Evolutionary conservation across 1,139 yeast genomes (phyloP).

Genomic region (Tardiomyces digboiensis): DNA sequence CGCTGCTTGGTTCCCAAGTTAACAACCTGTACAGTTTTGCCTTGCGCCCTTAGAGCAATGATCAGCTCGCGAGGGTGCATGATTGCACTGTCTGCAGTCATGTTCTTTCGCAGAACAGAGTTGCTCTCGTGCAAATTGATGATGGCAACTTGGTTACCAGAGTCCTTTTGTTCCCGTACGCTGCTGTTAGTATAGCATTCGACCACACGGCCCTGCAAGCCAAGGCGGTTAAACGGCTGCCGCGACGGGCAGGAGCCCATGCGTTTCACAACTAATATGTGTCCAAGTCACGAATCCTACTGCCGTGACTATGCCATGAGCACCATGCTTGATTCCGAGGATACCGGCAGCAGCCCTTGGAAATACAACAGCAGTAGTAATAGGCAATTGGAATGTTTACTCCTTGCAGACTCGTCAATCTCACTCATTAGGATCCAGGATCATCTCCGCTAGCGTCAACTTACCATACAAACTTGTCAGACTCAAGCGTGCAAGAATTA

Average conservation of each 20-base stretch:
- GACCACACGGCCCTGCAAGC: background rate
- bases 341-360: too few relatives aligned
- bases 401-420: too few relatives aligned
- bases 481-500: slow-evolving; percentile 88
- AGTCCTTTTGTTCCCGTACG: slow-evolving; percentile 68
- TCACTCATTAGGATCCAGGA: too few relatives aligned
- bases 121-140: slow-evolving; percentile 72
- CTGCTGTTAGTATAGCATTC: slow-evolving; percentile 36
- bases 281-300: too few relatives aligned
- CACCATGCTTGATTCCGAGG: too few relatives aligned
- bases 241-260: background rate
- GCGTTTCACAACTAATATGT: background rate
- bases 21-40: slow-evolving; percentile 91
- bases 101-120: slow-evolving; percentile 73
- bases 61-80: slow-evolving; percentile 89
- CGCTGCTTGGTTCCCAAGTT: slow-evolving; percentile 83
- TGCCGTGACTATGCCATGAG: too few relatives aligned
- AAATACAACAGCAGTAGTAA: too few relatives aligned
- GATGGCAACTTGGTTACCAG: slow-evolving; percentile 81
- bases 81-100: slow-evolving; percentile 97
- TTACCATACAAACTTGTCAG: slow-evolving; percentile 69
- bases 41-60: slow-evolving; percentile 91
- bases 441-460: too few relatives aligned
- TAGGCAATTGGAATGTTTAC: too few relatives aligned
- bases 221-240: background rate